A percentile compares a stretch with the other conserved stretches of the same genome.
Conservation (phyloP, 768 basidiomycete genomes). For the Boletus patriciae region DNA sequence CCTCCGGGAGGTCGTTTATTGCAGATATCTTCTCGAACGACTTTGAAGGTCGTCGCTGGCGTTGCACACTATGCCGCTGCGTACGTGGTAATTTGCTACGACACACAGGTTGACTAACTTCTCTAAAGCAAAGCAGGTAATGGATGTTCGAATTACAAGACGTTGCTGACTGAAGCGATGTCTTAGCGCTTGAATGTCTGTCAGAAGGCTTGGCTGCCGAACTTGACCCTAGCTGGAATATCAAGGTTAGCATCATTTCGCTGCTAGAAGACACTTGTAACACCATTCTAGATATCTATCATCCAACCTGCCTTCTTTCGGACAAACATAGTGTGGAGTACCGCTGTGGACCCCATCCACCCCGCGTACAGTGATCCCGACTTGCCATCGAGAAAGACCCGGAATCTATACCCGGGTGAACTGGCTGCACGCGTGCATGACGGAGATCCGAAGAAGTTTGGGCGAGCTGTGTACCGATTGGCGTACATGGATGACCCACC, state of each 20-base stretch:
- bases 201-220: constrained; percentile 40
- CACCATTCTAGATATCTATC: constrained; percentile 20
- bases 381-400: constrained; percentile 17
- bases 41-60: constrained; percentile 22
- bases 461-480: constrained; percentile 17
- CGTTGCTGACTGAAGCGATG: constrained; percentile 1
- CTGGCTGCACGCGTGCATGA: constrained; percentile 2
- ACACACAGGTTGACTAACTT: neutral
- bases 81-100: constrained; percentile 16
- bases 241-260: constrained; percentile 37
- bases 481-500: constrained; percentile 26
- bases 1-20: constrained; percentile 42
- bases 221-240: constrained; percentile 48
- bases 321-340: constrained; percentile 9
- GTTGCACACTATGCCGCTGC: constrained; percentile 26
- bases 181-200: constrained; percentile 39
- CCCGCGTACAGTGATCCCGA: constrained; percentile 20
- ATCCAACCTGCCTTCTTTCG: constrained; percentile 28
- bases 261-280: neutral
- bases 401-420: constrained; percentile 12
- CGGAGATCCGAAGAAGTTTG: constrained; percentile 27
- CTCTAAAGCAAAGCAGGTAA: constrained; percentile 28
- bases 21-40: constrained; percentile 34
- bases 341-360: constrained; percentile 12
- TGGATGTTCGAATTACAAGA: neutral